Base-by-base conservation (phyloP, 805 yeast genomes). In the Ogataea polymorpha region DNA sequence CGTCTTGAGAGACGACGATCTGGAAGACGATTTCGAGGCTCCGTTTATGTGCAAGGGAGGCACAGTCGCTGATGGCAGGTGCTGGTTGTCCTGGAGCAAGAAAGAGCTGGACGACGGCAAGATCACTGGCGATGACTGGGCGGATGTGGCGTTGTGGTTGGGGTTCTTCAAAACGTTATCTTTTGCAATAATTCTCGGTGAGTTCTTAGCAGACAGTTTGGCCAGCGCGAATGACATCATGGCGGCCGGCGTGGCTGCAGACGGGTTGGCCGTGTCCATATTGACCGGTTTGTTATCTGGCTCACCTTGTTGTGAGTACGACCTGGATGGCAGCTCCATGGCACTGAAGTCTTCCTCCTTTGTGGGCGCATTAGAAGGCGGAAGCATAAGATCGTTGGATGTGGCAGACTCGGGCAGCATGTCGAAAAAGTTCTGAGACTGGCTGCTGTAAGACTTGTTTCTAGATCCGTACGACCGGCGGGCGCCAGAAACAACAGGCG, bases 91-190 rank as follows among this genome's bases (percentile, higher is more conserved):
- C 13, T 37, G 39, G n/a, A 48, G 14, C 14, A 46, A 21, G 5
- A 39, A 29, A 1, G 54, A 41, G 38, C 41, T 51, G 0, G 67
- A 62, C 0, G 63, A 59, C 4, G 69, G 68, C 18, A 65, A 42
- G n/a, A 65, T 64, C 13, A 65, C 66, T 0, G 70, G 69, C 3
- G 67, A 61, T 1, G 68, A 65, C 14, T 58, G 59, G 0, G 59
- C 55, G 2, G 62, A 56, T 11, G 50, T 50, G 9, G 56, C 51
- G 33, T 53, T 46, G 37, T 59, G 66, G 18, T 57, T 53, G 6
- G 65, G 65, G 38, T 65, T 65, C 12, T 48, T 44, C 12, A 62
- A 23, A 8, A 65, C 65, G 33, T 48, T 57, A 29, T 62, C 61
- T 11, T 50, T 58, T 13, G 59, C 46, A 13, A 41, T 32, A 8